Evolutionary conservation across 2,329 filamentous ascomycete species (phyloP).

Genomic region (Colletotrichum sp.): DNA sequence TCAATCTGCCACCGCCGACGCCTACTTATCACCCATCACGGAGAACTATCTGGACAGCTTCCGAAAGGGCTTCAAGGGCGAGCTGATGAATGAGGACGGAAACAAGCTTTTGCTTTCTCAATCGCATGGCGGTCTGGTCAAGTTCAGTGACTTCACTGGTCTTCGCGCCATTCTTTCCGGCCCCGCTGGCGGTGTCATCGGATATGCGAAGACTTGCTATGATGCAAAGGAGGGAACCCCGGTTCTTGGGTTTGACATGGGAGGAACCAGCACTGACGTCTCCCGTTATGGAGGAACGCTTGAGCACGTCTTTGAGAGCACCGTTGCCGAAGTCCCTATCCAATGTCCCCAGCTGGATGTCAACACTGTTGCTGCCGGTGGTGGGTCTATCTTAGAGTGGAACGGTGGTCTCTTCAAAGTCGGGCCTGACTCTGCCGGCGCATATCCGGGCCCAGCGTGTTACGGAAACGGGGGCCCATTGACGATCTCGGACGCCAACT

Average conservation of each 20-base stretch:
- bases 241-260: slow-evolving; percentile 77
- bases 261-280: slow-evolving; percentile 76
- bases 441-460: slow-evolving; percentile 74
- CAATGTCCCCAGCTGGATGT: slow-evolving; percentile 83
- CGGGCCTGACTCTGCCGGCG: slow-evolving; percentile 73
- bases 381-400: slow-evolving; percentile 72
- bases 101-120: slow-evolving; percentile 38
- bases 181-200: slow-evolving; percentile 77
- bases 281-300: slow-evolving; percentile 63
- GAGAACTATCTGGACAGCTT: slow-evolving; percentile 38
- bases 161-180: slow-evolving; percentile 74
- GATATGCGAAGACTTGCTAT: slow-evolving; percentile 76
- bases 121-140: slow-evolving; percentile 56
- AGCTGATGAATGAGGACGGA: slow-evolving; percentile 60
- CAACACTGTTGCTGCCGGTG: slow-evolving; percentile 80
- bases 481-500: slow-evolving; percentile 75
- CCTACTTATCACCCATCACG: slow-evolving; percentile 46
- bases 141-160: slow-evolving; percentile 69
- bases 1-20: slow-evolving; percentile 46
- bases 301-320: slow-evolving; percentile 69
- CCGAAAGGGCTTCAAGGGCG: slow-evolving; percentile 42
- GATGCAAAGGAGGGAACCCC: slow-evolving; percentile 70
- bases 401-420: slow-evolving; percentile 76
- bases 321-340: slow-evolving; percentile 78
- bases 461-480: slow-evolving; percentile 74